Percentiles rank a stretch among this genome's conserved stretches.
Conservation (phyloP, 2,329 filamentous ascomycete genomes). For the Phaeosphaeriaceae sp. region DNA sequence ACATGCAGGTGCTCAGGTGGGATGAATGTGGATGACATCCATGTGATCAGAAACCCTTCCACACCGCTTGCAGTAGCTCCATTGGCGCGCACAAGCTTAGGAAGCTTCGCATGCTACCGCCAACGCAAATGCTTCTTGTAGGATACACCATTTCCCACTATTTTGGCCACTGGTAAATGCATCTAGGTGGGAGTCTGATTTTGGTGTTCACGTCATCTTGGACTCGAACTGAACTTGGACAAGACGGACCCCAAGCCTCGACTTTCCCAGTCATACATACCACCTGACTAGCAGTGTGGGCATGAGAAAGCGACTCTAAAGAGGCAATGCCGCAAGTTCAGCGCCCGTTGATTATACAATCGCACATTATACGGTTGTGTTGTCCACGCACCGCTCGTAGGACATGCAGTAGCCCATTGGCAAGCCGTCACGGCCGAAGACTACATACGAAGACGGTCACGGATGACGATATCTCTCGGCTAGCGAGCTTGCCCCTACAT, state of each 20-base stretch:
- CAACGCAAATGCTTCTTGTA: slow-evolving; percentile 4
- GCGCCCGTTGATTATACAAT: slow-evolving; percentile 45
- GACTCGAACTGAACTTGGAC: no score
- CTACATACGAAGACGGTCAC: slow-evolving; percentile 54
- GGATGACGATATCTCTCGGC: slow-evolving; percentile 77
- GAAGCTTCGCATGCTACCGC: slow-evolving; percentile 10
- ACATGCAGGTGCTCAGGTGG: neutral
- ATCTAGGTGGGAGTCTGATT: neutral
- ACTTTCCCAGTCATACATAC: neutral
- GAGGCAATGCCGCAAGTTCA: slow-evolving; percentile 39
- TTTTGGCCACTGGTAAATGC: neutral
- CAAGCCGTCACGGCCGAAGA: slow-evolving; percentile 18
- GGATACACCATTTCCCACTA: neutral
- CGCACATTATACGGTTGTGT: slow-evolving; percentile 42
- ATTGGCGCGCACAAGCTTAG: slow-evolving; percentile 9
- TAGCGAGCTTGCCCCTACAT: slow-evolving; percentile 80
- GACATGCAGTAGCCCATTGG: slow-evolving; percentile 22
- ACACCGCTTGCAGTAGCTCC: slow-evolving; percentile 2
- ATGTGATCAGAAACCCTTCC: slow-evolving; percentile 1
- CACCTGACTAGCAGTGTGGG: neutral
- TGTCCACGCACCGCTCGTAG: slow-evolving; percentile 34
- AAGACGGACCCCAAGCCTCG: neutral
- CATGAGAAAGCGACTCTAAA: slow-evolving; percentile 12
- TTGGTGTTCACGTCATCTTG: neutral
- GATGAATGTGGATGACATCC: slow-evolving; percentile 1